Base-by-base conservation (phyloP, 2,329 filamentous ascomycete genomes). In the Aureobasidium sp. region DNA sequence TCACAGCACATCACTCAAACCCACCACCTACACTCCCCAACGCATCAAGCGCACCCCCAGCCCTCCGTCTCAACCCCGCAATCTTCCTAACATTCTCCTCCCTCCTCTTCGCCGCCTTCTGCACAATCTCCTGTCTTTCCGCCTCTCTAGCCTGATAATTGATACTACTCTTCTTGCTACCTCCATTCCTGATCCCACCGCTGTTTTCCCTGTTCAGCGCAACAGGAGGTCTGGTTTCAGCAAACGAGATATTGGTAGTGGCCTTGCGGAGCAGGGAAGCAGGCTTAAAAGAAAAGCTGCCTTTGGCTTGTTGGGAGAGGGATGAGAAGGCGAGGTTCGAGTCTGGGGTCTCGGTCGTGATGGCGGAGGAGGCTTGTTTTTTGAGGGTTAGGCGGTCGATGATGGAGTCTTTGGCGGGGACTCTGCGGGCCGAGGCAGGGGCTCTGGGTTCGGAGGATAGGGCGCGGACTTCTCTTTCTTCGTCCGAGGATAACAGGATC, bases 301-400 rank as follows among this genome's bases (percentile, higher is more conserved):
- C 42, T 4, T 27, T 38, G 13, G 19, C 33, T 8, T n/a, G 11
- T 35, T 43, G 38, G 1, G 61, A 60, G 2, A 50, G 21, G 11
- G 51, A 51, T 4, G 58, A 25, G 19, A 57, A 57, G 2, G 60
- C 49, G 69, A 89, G 89, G 3, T 47, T 47, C 1, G 45, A 10
- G 27, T 47, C 85, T 86, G 61, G 6, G 65, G 79, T 69, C 67
- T 69, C 67, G 57, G 68, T 61, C n/a, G n/a, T n/a, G 3, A 61
- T 35, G 35, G 67, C 54, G 23, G 63, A 54, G 10, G 62, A 66
- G 31, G 73, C 64, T 57, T 70, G 64, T 46, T 87, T 84, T 69
- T 87, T 88, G 37, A 91, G 78, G 21, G 79, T 81, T 64, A 93
- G 85, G 60, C 90, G 87, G 73, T 95, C 88, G 50, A 93, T 83